Evolutionary conservation across 768 basidiomycete genomes (phyloP), one percentile per base, ranked within the genome.

Genomic region (Coprinopsis sp.): DNA sequence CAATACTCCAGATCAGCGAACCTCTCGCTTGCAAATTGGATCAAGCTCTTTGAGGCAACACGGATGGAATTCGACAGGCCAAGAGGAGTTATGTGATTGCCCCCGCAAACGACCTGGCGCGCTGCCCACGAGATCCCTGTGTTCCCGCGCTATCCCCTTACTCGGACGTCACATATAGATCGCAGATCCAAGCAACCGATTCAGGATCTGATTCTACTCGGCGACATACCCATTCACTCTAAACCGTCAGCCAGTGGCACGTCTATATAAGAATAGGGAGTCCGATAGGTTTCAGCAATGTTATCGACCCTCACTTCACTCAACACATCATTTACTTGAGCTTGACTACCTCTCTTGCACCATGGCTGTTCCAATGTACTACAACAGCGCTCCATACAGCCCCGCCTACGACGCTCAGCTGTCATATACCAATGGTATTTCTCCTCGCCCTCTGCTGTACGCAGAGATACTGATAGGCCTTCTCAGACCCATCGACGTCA

Each of bases 201-300:
- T 16, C 27, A 10, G 16, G 37, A 49, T 49, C 48, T 49, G 41
- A 36, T 30, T 36, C 18, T 31, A 37, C 37, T 27, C 24, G 48
- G 48, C 33, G 48, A 44, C 33, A 44, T 14, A 42, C 19, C 6
- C 37, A 5, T 30, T 28, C 40, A 42, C 40, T 42, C 30, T 39
- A n/a, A 21, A 42, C 16, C 12, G 28, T n/a, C 22, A 21, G 11
- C 23, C 40, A 42, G 30, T 14, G 42, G 22, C 33, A 44, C 24
- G 41, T 33, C 48, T 49, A 49, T 49, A 49, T 49, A 49, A 49
- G 30, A 33, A 11, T 39, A 27, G 28, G 42, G 27, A 24, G 21
- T 24, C 6, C 16, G 13, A 19, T 8, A 10, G 31, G 42, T 49
- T 42, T 37, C 48, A 49, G 41, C 48, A 42, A 49, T 49, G 48